phyloP scores from a whole-genome alignment of 2,329 filamentous ascomycete genomes.

The Aspergillus sp. region DNA sequence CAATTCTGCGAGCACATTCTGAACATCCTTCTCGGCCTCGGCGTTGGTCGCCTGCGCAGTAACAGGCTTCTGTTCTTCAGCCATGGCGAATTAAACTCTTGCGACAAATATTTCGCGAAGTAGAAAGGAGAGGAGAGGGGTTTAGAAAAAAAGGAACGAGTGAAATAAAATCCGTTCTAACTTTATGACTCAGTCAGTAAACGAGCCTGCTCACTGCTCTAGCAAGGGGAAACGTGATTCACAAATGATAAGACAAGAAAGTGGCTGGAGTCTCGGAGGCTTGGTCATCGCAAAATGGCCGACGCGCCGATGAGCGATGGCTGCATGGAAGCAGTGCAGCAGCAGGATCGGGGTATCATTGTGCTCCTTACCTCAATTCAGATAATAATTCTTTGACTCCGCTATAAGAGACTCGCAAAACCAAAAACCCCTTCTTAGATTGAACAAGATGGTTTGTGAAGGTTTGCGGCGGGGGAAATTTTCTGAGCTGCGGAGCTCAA shows the following conservation, averaged over 20 bases:
- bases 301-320: conserved; percentile 2
- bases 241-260: neutral
- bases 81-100: conserved; percentile 26
- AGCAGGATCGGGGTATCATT: conserved; percentile 1
- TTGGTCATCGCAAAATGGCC: neutral
- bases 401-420: neutral
- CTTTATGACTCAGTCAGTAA: conserved; percentile 10
- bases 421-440: neutral
- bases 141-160: neutral
- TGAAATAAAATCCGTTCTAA: neutral
- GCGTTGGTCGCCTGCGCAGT: conserved; percentile 36
- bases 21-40: conserved; percentile 47
- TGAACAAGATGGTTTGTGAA: neutral
- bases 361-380: conserved; percentile 2
- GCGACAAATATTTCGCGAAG: neutral
- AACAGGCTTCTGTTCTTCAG: conserved; percentile 39
- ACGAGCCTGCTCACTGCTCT: neutral
- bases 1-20: conserved; percentile 47
- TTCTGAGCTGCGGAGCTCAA: conserved; percentile 21
- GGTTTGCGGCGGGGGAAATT: conserved; percentile 20
- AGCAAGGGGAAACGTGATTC: neutral
- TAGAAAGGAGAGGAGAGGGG: neutral
- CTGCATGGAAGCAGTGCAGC: neutral
- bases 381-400: neutral
- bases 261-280: neutral